Evolutionary conservation across 2,329 filamentous ascomycete genomes (phyloP), one percentile per base, ranked within the genome.

Genomic region (Sclerotinia minor): DNA sequence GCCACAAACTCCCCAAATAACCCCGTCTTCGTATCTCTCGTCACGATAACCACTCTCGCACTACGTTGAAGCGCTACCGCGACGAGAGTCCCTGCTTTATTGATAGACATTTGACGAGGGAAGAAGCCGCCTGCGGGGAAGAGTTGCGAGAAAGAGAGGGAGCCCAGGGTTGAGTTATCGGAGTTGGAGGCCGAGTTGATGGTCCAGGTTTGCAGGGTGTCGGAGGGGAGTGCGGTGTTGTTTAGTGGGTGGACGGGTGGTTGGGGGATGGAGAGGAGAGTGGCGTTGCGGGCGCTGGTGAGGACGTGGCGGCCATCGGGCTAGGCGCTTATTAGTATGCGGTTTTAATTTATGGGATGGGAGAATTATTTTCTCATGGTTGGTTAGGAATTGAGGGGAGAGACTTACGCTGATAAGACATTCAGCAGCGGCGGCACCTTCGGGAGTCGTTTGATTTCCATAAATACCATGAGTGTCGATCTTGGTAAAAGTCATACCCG

Each of bases 221-320:
- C 89, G 0, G 88, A 89, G 11, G 81, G 75, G 67, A 87, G 80
- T 17, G 73, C 69, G 11, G 81, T 82, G 70, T 72, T 78, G 75
- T 83, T 80, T 71, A 73, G 69, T 68, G 77, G 66, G 17, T 61
- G 29, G 0, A 21, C 5, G 73, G 83, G 80, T 72, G 80, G 81
- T 77, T 81, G 81, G 67, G 81, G 78, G 67, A 85, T 80, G 19
- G 74, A 74, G 75, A 88, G 84, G 29, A 82, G 79, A 55, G 79
- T 81, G 75, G 89, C 89, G 75, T 85, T 84, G 70, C 91, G 88
- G 71, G 90, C 90, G 2, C 88, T 89, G 53, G 90, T 83, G 72
- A 90, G 81, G 64, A 93, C 76, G 79, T 87, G 91, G 47, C 83
- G 84, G 69, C 83, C 80, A 73, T 87, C 84, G 60, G 85, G 84